phyloP scores from a whole-genome alignment of 805 yeast species.

The Spathaspora arborariae region DNA sequence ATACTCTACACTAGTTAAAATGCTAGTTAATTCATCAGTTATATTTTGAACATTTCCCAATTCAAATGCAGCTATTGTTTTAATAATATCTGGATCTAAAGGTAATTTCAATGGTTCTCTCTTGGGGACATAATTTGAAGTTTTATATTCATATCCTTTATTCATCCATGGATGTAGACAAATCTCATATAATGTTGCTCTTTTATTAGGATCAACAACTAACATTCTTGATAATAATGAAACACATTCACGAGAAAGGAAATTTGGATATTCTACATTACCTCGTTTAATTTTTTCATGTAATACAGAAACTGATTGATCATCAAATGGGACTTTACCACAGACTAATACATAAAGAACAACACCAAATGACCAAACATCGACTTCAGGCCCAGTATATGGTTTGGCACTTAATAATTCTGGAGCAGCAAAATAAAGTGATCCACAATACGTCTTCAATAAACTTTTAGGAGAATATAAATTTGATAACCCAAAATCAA shows the following conservation, averaged over 20 bases:
- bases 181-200: slow-evolving; percentile 79
- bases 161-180: slow-evolving; percentile 93
- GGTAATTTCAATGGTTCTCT: slow-evolving; percentile 74
- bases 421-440: slow-evolving; percentile 97
- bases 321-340: slow-evolving; percentile 98
- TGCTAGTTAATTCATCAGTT: slow-evolving; percentile 48
- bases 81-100: slow-evolving; percentile 60
- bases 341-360: slow-evolving; percentile 92
- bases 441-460: slow-evolving; percentile 94
- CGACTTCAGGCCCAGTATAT: slow-evolving; percentile 95
- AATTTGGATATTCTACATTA: slow-evolving; percentile 83
- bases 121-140: slow-evolving; percentile 68
- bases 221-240: slow-evolving; percentile 82
- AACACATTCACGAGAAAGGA: slow-evolving; percentile 74
- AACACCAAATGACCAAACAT: slow-evolving; percentile 97
- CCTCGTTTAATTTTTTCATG: slow-evolving; percentile 95
- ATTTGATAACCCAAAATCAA: slow-evolving; percentile 94
- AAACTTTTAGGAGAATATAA: slow-evolving; percentile 67
- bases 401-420: slow-evolving; percentile 90
- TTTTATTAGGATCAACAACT: slow-evolving; percentile 79
- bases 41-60: slow-evolving; percentile 68
- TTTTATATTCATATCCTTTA: slow-evolving; percentile 75
- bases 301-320: slow-evolving; percentile 83
- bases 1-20: slow-evolving; percentile 66
- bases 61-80: slow-evolving; percentile 74